Conservation (phyloP, 2,329 filamentous ascomycete species). For the Beauveria brongniartii region DNA sequence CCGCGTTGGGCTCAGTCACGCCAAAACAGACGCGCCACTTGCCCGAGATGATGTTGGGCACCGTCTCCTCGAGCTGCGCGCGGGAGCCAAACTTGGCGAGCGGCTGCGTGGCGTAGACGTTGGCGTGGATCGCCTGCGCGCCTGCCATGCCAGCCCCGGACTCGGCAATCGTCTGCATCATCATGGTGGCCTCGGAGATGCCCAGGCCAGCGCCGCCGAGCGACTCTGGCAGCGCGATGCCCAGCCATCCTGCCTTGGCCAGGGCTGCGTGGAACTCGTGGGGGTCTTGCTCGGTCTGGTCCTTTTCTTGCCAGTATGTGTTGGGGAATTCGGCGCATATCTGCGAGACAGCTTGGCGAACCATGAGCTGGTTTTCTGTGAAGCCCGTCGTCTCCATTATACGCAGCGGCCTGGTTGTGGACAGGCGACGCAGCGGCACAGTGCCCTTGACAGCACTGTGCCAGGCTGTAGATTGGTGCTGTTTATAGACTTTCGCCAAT, state of each 20-base stretch:
- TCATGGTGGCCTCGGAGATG: conserved; percentile 77
- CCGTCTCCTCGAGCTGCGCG: conserved; percentile 53
- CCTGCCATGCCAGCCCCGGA: conserved; percentile 73
- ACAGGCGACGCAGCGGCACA: conserved; percentile 21
- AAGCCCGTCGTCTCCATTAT: conserved; percentile 70
- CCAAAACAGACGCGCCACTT: conserved; percentile 70
- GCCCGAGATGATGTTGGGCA: conserved; percentile 65
- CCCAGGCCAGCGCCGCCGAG: conserved; percentile 68
- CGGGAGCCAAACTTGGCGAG: conserved; percentile 64
- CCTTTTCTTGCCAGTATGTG: conserved; percentile 68
- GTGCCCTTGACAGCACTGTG: background rate
- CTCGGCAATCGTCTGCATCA: conserved; percentile 77
- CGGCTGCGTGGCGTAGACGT: conserved; percentile 68
- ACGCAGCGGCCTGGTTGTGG: conserved; percentile 22
- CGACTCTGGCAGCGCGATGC: conserved; percentile 67
- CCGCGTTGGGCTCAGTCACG: conserved; percentile 76
- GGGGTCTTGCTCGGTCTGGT: conserved; percentile 63
- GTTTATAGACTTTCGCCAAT: background rate
- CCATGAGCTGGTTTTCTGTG: conserved; percentile 62
- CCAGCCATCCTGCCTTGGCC: conserved; percentile 70
- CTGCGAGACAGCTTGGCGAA: conserved; percentile 60
- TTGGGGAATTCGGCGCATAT: conserved; percentile 65
- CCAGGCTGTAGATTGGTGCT: background rate
- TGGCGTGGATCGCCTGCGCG: conserved; percentile 54
- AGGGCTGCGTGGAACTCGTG: conserved; percentile 68